Percentiles rank a stretch among this genome's conserved stretches.
These are phyloP conservation scores for Beauveria pseudobassiana DNA, from an alignment of 2,329 filamentous ascomycete genomes.

Conservation along the genomic window DNA sequence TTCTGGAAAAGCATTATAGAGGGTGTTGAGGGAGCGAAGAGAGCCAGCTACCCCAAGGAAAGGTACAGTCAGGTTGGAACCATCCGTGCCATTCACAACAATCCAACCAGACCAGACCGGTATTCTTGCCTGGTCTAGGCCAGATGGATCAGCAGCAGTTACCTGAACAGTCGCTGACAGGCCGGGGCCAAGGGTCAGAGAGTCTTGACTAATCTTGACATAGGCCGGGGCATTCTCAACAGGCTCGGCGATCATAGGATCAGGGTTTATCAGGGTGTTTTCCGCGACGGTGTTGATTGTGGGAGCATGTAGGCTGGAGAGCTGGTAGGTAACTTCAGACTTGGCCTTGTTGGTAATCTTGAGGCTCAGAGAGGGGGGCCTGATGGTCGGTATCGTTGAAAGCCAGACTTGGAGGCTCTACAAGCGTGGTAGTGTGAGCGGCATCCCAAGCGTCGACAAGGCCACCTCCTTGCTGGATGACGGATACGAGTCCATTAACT, in stretches of 20 bases:
- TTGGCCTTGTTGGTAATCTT: conserved; percentile 46
- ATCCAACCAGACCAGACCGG: conserved; percentile 38
- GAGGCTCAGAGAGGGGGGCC: conserved; percentile 40
- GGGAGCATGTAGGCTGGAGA: conserved; percentile 40
- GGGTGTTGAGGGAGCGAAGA: neutral
- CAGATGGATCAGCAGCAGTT: conserved; percentile 32
- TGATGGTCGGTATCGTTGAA: conserved; percentile 57
- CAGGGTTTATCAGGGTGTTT: neutral
- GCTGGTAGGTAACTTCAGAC: conserved; percentile 41
- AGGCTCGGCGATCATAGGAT: conserved; percentile 15
- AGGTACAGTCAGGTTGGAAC: conserved; percentile 27
- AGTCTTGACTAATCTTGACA: conserved; percentile 32
- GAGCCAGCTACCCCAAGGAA: conserved; percentile 30
- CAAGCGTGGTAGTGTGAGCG: conserved; percentile 43
- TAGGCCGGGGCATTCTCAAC: conserved; percentile 32
- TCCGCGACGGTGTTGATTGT: neutral
- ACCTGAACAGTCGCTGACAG: conserved; percentile 38
- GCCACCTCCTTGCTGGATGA: conserved; percentile 52
- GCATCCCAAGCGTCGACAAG: conserved; percentile 53
- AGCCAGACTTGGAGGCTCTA: conserved; percentile 50
- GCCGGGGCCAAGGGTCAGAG: conserved; percentile 35
- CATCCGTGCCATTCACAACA: conserved; percentile 29
- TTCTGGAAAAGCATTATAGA: neutral
- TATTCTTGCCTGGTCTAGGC: conserved; percentile 22
- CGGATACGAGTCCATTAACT: neutral